These are phyloP conservation scores for Staphylotrichum longicolle DNA, from an alignment of 495 filamentous ascomycete genomes.

Conservation along the genomic window DNA sequence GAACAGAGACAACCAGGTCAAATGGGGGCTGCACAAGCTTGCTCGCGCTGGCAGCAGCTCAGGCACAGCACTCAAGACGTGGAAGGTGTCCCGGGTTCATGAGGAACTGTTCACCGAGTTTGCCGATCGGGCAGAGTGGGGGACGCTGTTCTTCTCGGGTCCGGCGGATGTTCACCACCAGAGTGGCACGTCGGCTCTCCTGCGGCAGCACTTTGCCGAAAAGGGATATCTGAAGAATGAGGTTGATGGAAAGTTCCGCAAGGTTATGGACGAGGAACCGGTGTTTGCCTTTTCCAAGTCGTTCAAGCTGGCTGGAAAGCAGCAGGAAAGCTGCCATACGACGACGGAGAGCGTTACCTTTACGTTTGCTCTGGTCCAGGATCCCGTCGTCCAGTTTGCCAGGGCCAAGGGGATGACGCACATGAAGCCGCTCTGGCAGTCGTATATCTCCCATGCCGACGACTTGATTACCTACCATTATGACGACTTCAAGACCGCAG, in stretches of 20 bases:
- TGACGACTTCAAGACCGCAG: conserved; percentile 64
- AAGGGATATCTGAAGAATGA: conserved; percentile 59
- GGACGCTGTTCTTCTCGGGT: conserved; percentile 71
- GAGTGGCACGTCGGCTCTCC: conserved; percentile 63
- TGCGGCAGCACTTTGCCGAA: conserved; percentile 72
- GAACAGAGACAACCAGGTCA: conserved; percentile 62
- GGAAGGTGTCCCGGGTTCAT: conserved; percentile 59
- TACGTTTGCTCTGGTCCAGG: conserved; percentile 79
- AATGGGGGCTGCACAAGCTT: conserved; percentile 60
- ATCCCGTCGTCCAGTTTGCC: conserved; percentile 84
- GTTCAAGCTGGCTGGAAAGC: conserved; percentile 51
- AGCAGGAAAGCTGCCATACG: conserved; percentile 23
- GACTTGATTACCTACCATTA: conserved; percentile 74
- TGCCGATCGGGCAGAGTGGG: conserved; percentile 83
- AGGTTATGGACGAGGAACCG: conserved; percentile 80
- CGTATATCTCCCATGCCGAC: conserved; percentile 63
- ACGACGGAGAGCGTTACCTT: conserved; percentile 62
- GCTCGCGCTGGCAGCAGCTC: conserved; percentile 10
- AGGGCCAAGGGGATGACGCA: conserved; percentile 71
- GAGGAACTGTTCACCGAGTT: conserved; percentile 74
- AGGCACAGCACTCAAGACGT: conserved; percentile 47
- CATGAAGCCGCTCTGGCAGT: conserved; percentile 87
- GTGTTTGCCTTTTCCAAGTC: conserved; percentile 89
- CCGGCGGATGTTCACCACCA: conserved; percentile 64
- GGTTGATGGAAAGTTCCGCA: conserved; percentile 61